phyloP scores from a whole-genome alignment of 2,329 filamentous ascomycete genomes.

The Talaromyces funiculosus region DNA sequence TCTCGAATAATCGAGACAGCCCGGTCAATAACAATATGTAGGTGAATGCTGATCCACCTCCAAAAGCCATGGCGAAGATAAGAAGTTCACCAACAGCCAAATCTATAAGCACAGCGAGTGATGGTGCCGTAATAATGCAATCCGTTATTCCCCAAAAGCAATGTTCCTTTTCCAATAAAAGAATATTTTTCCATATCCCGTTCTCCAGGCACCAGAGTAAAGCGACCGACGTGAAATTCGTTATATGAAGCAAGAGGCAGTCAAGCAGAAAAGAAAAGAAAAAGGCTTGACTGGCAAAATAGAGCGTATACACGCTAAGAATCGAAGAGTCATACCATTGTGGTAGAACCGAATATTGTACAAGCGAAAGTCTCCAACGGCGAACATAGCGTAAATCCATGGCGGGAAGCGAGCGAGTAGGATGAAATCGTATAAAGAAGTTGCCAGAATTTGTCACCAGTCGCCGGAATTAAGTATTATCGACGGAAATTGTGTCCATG shows the following conservation, averaged over 20 bases:
- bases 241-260: constrained; percentile 23
- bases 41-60: not conserved
- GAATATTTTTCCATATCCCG: constrained; percentile 23
- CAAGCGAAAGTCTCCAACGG: constrained; percentile 35
- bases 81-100: constrained; percentile 4
- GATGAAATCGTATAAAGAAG: constrained; percentile 3
- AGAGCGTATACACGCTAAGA: constrained; percentile 28
- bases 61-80: constrained; percentile 1
- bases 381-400: constrained; percentile 10
- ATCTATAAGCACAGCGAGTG: constrained; percentile 36
- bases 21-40: not conserved
- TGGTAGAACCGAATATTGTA: constrained; percentile 23
- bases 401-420: constrained; percentile 5
- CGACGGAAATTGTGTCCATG: constrained; percentile 24
- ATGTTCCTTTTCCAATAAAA: constrained; percentile 26
- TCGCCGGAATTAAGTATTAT: constrained; percentile 38
- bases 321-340: constrained; percentile 19
- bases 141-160: constrained; percentile 9
- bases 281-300: constrained; percentile 25
- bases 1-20: not conserved
- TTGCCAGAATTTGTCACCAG: constrained; percentile 15
- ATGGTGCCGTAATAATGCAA: constrained; percentile 13
- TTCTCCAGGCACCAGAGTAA: constrained; percentile 32
- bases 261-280: constrained; percentile 16
- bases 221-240: constrained; percentile 36